A percentile compares a stretch with the other conserved stretches of the same genome.
Evolutionary conservation across 768 basidiomycete genomes (phyloP).

Genomic region (Naganishia antarctica): DNA sequence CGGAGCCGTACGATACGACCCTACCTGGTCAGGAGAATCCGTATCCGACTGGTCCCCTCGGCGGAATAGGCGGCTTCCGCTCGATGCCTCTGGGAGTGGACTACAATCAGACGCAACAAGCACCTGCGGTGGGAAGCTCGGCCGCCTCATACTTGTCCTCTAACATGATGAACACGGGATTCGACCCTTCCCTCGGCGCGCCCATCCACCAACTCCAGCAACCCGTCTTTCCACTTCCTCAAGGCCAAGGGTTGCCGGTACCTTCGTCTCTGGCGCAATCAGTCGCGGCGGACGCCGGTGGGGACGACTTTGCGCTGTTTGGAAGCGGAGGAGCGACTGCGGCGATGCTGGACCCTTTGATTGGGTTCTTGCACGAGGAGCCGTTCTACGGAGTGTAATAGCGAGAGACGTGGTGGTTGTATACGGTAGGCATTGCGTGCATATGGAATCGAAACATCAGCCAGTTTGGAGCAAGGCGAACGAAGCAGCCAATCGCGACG

Average conservation of each 20-base stretch:
- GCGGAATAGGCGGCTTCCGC: not conserved
- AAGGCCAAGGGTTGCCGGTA: not conserved
- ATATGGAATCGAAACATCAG: no score
- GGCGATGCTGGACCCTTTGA: slow-evolving; percentile 17
- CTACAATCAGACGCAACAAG: no score
- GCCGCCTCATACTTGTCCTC: not conserved
- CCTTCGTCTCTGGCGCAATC: not conserved
- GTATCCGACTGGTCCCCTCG: not conserved
- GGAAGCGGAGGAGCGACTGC: slow-evolving; percentile 5
- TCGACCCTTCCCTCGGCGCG: slow-evolving; percentile 13
- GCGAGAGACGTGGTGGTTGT: not conserved
- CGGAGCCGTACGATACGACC: slow-evolving; percentile 2
- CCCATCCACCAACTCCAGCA: slow-evolving; percentile 10
- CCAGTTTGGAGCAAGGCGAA: no score
- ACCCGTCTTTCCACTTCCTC: not conserved
- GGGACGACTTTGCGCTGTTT: slow-evolving; percentile 5
- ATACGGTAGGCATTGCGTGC: not conserved
- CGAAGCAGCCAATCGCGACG: no score
- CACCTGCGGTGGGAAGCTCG: no score
- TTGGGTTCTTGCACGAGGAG: slow-evolving; percentile 17
- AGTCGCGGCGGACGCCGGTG: not conserved
- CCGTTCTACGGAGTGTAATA: slow-evolving; percentile 3
- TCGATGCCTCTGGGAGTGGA: no score
- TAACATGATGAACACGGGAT: slow-evolving; percentile 13
- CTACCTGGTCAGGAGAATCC: not conserved